phyloP scores from a whole-genome alignment of 495 filamentous ascomycete species.

The Hypoxylon rickii region DNA sequence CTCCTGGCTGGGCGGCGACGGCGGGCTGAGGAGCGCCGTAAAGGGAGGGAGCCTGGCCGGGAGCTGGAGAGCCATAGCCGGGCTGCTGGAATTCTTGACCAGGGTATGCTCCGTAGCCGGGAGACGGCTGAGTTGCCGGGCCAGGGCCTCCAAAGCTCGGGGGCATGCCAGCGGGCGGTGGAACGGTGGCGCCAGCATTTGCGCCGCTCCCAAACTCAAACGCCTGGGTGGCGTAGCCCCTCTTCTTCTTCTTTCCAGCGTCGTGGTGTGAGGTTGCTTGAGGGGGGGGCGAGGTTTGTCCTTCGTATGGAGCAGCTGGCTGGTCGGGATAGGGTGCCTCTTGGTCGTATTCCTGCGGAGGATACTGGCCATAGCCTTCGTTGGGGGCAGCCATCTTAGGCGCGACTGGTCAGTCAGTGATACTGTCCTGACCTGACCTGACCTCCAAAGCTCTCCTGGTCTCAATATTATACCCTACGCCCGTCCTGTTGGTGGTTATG shows the following conservation, averaged over 20 bases:
- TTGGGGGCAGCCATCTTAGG: slow-evolving; percentile 60
- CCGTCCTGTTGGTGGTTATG: slow-evolving; percentile 2
- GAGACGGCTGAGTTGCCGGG: slow-evolving; percentile 42
- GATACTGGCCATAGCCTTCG: slow-evolving; percentile 61
- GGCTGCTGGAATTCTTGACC: slow-evolving; percentile 63
- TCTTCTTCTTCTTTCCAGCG: slow-evolving; percentile 76
- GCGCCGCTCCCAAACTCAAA: slow-evolving; percentile 91
- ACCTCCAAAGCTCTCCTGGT: too few species aligned
- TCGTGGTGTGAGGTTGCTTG: slow-evolving; percentile 50
- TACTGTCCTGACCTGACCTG: slow-evolving; percentile 11
- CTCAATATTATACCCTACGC: slow-evolving; percentile 7
- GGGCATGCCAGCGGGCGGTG: slow-evolving; percentile 36
- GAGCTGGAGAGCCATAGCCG: slow-evolving; percentile 55
- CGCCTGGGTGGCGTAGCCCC: slow-evolving; percentile 89
- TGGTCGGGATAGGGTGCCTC: slow-evolving; percentile 47
- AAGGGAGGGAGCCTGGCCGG: slow-evolving; percentile 47
- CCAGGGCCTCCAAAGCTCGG: slow-evolving; percentile 38
- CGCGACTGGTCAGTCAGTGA: slow-evolving; percentile 27
- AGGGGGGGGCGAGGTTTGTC: slow-evolving; percentile 46
- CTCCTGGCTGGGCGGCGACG: slow-evolving; percentile 42
- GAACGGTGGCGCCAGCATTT: slow-evolving; percentile 69
- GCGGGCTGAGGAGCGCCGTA: slow-evolving; percentile 55
- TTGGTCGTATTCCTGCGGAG: slow-evolving; percentile 66
- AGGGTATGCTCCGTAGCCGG: slow-evolving; percentile 62
- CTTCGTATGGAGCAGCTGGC: slow-evolving; percentile 42